phyloP scores from a whole-genome alignment of 164 flowering plant genomes.

The Vitis rotundifolia region DNA sequence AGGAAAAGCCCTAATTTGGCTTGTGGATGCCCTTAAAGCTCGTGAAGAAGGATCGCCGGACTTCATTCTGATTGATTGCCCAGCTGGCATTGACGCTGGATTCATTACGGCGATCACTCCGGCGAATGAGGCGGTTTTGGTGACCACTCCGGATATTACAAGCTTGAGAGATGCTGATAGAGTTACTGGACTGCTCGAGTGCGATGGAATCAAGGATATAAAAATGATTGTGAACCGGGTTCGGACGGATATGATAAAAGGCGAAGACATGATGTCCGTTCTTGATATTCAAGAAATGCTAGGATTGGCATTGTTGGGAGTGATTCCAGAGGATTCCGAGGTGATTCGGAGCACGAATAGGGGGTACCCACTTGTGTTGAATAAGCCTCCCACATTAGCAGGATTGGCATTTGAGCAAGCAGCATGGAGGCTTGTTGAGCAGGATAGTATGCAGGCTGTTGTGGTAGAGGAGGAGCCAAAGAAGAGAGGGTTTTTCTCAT shows the following conservation, averaged over 20 bases:
- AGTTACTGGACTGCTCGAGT: constrained; percentile 86
- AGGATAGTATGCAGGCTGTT: constrained; percentile 97
- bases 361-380: constrained; percentile 89
- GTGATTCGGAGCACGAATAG: constrained; percentile 94
- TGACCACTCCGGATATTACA: constrained; percentile 94
- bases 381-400: constrained; percentile 92
- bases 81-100: constrained; percentile 98
- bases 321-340: constrained; percentile 94
- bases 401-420: constrained; percentile 99
- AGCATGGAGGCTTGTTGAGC: constrained; percentile 97
- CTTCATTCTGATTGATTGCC: constrained; percentile 89
- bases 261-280: constrained; percentile 99
- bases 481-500: constrained; percentile 87
- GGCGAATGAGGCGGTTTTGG: constrained; percentile 92
- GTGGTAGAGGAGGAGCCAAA: constrained; percentile 94
- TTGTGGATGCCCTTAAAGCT: constrained; percentile 82
- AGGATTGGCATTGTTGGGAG: constrained; percentile 83
- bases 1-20: constrained; percentile 87
- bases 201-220: constrained; percentile 95
- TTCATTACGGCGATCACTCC: constrained; percentile 96
- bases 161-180: constrained; percentile 89
- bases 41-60: constrained; percentile 74
- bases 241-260: constrained; percentile 91
- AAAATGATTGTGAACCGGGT: constrained; percentile 98
- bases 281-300: constrained; percentile 96